Conservation (phyloP, 805 yeast species). For the Saccharomycopsis lassenensis region DNA sequence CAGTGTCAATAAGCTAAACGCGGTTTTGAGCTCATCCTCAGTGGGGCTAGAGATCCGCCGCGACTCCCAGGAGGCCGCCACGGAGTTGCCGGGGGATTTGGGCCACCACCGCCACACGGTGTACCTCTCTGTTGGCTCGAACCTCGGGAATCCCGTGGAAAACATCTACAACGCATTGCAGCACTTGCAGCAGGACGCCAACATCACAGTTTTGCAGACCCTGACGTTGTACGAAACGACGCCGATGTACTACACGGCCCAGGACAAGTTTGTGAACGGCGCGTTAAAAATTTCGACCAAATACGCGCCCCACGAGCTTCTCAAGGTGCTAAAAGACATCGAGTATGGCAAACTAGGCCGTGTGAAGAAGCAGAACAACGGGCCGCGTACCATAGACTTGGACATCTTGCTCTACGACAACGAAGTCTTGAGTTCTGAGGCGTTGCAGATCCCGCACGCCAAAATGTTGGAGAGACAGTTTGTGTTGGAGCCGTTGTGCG, state of each 20-base stretch:
- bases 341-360: conserved; percentile 66
- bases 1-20: conserved; percentile 76
- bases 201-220: conserved; percentile 41
- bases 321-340: conserved; percentile 54
- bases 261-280: conserved; percentile 76
- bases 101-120: conserved; percentile 34
- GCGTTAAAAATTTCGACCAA: conserved; percentile 56
- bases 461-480: conserved; percentile 83
- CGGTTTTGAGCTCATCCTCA: conserved; percentile 74
- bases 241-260: conserved; percentile 86
- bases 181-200: conserved; percentile 19
- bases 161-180: conserved; percentile 44
- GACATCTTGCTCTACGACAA: conserved; percentile 71
- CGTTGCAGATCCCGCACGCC: conserved; percentile 73
- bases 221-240: conserved; percentile 80
- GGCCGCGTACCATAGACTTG: conserved; percentile 85
- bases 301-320: conserved; percentile 52
- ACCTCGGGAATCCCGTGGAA: conserved; percentile 57
- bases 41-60: conserved; percentile 42
- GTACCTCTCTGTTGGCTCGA: conserved; percentile 84
- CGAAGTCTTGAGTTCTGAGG: no score
- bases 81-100: conserved; percentile 19
- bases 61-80: conserved; percentile 12
- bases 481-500: conserved; percentile 83
- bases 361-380: conserved; percentile 73